Base-by-base conservation (phyloP, 495 filamentous ascomycete species). In the Penicillium macrosclerotiorum region DNA sequence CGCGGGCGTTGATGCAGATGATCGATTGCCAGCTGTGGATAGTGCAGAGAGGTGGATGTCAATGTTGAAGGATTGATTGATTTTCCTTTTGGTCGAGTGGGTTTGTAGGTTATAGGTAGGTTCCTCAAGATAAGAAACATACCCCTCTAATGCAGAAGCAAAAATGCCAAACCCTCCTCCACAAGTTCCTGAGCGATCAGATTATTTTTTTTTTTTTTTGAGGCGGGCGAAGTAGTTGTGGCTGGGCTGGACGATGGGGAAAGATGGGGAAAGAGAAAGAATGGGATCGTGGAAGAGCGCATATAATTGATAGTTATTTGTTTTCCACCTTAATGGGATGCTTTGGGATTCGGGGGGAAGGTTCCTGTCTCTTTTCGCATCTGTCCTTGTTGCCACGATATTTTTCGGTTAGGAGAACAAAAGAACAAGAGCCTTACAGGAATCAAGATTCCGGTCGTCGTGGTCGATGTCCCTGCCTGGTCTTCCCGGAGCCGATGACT, bases 281-380 rank as follows among this genome's bases (percentile, higher is more conserved):
- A 32, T 22, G 19, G 31, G 9, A 27, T 30, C 33, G 19, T 20
- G 12, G 27, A 30, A 37, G 44, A 41, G 46, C 24, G 42, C 37
- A 48, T 48, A 27, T 45, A 57, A 58, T 61, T 52, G 48, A 52
- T 51, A 54, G 50, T 49, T 42, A 40, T 49, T 48, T 49, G 46
- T 38, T 42, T 26, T 16, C 40, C 36, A 22, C 22, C 34, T 35
- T 26, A 24, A 37, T 43, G 24, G 17, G 8, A 48, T 38, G 20
- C 36, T 22, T 22, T 38, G n/a, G n/a, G 42, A 45, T 42, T 37
- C 43, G 32, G 22, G 30, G 23, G 24, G 18, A 38, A n/a, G 35
- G 29, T 24, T 23, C 43, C 9, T 47, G 16, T 46, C 25, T n/a
- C n/a, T n/a, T n/a, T n/a, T n/a, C n/a, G n/a, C n/a, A n/a, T n/a